Percentiles rank a stretch among this genome's conserved stretches.
Conservation (phyloP, 371 early-diverging fungal genomes). For the Lichtheimia ornata region DNA sequence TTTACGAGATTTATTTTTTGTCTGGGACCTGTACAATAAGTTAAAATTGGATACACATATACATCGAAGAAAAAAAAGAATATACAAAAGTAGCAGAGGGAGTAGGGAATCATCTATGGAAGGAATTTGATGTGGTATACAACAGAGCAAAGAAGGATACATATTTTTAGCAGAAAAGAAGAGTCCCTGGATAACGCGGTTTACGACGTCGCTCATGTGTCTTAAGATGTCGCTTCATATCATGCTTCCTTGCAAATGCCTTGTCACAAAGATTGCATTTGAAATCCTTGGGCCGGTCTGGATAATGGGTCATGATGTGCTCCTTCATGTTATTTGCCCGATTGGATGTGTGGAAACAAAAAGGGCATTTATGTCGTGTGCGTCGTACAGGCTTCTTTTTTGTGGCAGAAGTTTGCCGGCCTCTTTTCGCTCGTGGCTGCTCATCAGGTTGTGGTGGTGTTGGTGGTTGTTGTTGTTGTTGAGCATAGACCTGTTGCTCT, state of each 20-base stretch:
- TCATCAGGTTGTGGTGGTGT: conserved; percentile 4
- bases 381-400: conserved; percentile 10
- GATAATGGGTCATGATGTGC: conserved; percentile 44
- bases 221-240: conserved; percentile 64
- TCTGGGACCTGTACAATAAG: not conserved
- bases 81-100: not conserved
- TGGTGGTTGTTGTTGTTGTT: not conserved
- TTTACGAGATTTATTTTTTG: not conserved
- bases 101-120: conserved; percentile 2
- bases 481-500: not conserved
- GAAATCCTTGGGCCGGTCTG: conserved; percentile 38
- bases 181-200: conserved; percentile 10
- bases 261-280: conserved; percentile 50
- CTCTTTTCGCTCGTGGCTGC: not conserved
- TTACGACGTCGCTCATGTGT: conserved; percentile 18
- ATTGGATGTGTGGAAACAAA: conserved; percentile 37
- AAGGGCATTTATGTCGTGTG: conserved; percentile 25
- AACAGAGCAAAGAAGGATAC: conserved; percentile 1
- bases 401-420: not conserved
- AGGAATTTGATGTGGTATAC: not conserved
- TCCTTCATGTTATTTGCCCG: conserved; percentile 48
- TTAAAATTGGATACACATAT: conserved; percentile 3
- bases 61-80: not conserved
- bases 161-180: conserved; percentile 3
- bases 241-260: conserved; percentile 70